Evolutionary conservation across 768 basidiomycete genomes (phyloP).

Genomic region (Gautieria morchelliformis): DNA sequence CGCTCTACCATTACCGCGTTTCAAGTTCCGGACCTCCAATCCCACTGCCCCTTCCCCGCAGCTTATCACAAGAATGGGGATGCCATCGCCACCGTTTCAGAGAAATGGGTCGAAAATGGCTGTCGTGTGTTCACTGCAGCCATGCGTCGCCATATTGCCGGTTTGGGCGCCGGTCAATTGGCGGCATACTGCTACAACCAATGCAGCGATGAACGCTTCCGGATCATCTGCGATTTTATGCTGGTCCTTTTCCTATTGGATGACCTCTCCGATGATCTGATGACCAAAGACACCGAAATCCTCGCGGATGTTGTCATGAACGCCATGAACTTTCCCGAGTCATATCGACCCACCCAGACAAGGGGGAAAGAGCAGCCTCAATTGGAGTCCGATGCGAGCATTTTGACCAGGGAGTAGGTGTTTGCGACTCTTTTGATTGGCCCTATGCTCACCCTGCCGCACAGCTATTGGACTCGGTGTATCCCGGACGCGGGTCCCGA

Average conservation of each 20-base stretch:
- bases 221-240: slow-evolving; percentile 63
- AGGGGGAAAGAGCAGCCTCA: slow-evolving; percentile 17
- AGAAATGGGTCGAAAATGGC: slow-evolving; percentile 30
- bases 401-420: slow-evolving; percentile 26
- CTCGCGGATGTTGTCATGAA: slow-evolving; percentile 21
- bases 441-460: background rate
- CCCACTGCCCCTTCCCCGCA: slow-evolving; percentile 38
- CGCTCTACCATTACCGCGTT: slow-evolving; percentile 25
- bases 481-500: slow-evolving; percentile 28
- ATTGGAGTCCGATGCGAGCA: slow-evolving; percentile 19
- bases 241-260: slow-evolving; percentile 34
- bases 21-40: slow-evolving; percentile 45
- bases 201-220: slow-evolving; percentile 44
- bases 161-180: slow-evolving; percentile 56
- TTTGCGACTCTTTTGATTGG: background rate
- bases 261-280: slow-evolving; percentile 12
- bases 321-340: slow-evolving; percentile 19
- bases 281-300: slow-evolving; percentile 12
- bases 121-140: slow-evolving; percentile 32
- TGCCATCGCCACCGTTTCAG: slow-evolving; percentile 35
- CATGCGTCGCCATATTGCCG: slow-evolving; percentile 30
- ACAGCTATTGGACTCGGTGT: slow-evolving; percentile 31
- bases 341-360: slow-evolving; percentile 14
- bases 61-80: slow-evolving; percentile 37
- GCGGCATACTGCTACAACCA: slow-evolving; percentile 53